These are phyloP conservation scores for Elaeis guineensis DNA, from an alignment of 176 grass and related monocot genomes.

Conservation along the genomic window DNA sequence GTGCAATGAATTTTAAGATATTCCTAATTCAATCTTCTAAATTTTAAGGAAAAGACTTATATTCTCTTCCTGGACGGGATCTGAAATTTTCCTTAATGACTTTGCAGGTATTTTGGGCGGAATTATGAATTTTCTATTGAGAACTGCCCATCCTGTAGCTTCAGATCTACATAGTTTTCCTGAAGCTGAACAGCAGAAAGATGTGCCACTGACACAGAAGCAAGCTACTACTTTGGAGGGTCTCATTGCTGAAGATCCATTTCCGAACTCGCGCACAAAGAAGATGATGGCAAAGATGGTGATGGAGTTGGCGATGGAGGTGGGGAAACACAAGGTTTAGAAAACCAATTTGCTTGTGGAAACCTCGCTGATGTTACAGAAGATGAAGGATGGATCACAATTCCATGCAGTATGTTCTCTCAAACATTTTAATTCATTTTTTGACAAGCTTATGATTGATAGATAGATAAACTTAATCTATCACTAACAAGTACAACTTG, in stretches of 20 bases:
- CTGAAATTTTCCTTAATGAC: not conserved
- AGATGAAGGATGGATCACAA: constrained; percentile 60
- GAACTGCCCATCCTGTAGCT: constrained; percentile 27
- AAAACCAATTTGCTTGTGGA: constrained; percentile 16
- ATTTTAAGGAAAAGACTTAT: too few relatives aligned
- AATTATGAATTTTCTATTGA: constrained; percentile 70
- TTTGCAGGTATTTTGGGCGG: constrained; percentile 17
- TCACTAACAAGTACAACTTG: too few relatives aligned
- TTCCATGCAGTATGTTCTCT: constrained; percentile 41
- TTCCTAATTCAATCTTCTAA: too few relatives aligned
- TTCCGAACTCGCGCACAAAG: constrained; percentile 6
- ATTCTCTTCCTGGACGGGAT: too few relatives aligned
- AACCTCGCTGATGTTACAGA: constrained; percentile 46
- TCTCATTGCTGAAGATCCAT: constrained; percentile 41
- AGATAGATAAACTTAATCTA: too few relatives aligned
- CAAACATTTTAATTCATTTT: not conserved
- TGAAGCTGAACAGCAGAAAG: constrained; percentile 21
- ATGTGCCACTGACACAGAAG: not conserved
- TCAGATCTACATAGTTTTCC: constrained; percentile 23
- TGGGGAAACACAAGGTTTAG: constrained; percentile 7
- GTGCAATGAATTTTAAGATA: too few relatives aligned
- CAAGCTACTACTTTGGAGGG: constrained; percentile 44
- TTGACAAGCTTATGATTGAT: too few relatives aligned
- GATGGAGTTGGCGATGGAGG: too few relatives aligned
- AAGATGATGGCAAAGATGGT: constrained; percentile 17